Conservation (phyloP, 768 basidiomycete genomes). For the Leccinum fibrillosum region DNA sequence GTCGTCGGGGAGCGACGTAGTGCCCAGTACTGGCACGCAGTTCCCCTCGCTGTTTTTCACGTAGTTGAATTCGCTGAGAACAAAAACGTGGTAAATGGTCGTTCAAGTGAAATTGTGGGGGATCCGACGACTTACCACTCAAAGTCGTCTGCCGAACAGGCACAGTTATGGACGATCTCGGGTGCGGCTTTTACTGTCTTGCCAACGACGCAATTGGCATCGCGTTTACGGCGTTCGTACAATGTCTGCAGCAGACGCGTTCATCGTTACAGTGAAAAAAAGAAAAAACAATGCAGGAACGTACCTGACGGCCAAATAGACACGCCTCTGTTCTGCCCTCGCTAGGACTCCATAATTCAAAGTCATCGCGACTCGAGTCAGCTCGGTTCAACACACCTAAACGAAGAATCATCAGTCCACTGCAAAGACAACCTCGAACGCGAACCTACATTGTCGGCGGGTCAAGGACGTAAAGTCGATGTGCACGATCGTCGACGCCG, state of each 20-base stretch:
- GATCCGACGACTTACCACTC: conserved; percentile 75
- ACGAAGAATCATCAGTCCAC: conserved; percentile 1
- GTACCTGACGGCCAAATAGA: conserved; percentile 87
- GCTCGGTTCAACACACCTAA: conserved; percentile 67
- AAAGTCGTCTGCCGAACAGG: conserved; percentile 75
- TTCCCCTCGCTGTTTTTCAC: conserved; percentile 61
- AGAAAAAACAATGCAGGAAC: conserved; percentile 3
- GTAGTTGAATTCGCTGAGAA: conserved; percentile 86
- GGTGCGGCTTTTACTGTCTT: conserved; percentile 51
- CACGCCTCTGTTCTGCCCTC: conserved; percentile 85
- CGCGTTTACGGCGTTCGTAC: conserved; percentile 85
- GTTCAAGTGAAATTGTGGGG: neutral
- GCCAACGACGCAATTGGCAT: conserved; percentile 83
- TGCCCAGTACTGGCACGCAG: conserved; percentile 77
- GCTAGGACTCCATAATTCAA: conserved; percentile 95
- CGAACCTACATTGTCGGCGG: conserved; percentile 62
- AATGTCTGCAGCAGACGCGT: conserved; percentile 51
- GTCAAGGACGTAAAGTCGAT: conserved; percentile 87
- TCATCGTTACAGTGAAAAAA: neutral
- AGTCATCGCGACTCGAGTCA: conserved; percentile 83
- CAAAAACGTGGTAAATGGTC: neutral
- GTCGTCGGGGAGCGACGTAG: conserved; percentile 58
- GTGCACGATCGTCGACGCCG: conserved; percentile 60
- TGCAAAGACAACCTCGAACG: neutral
- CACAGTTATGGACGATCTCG: conserved; percentile 64